These are phyloP conservation scores for Monosporascus sp. DNA, from an alignment of 2,329 filamentous ascomycete genomes.

Conservation along the genomic window DNA sequence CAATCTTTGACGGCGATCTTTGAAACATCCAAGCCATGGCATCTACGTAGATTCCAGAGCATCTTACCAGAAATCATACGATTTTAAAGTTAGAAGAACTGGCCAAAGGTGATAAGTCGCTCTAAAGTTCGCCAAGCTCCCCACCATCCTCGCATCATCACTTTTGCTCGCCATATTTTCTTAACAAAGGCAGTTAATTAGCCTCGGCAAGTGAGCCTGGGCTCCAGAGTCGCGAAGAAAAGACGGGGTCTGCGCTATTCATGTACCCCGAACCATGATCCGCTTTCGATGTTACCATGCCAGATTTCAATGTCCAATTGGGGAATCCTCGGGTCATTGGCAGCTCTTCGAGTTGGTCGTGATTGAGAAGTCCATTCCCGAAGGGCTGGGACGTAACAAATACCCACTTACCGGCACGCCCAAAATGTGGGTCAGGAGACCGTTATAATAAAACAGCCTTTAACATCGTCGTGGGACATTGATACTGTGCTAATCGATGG, in stretches of 20 bases:
- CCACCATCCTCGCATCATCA: no score
- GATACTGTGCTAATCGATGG: no score
- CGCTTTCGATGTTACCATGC: not conserved
- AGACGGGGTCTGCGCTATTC: no score
- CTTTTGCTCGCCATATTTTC: no score
- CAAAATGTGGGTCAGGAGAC: no score
- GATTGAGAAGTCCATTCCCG: not conserved
- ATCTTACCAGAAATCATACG: not conserved
- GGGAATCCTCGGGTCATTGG: not conserved
- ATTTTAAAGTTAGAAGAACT: not conserved
- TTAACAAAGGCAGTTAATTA: not conserved
- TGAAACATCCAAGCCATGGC: no score
- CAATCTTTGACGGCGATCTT: no score
- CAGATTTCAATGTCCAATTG: not conserved
- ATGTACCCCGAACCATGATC: not conserved
- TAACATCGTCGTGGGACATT: no score
- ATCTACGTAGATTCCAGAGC: no score
- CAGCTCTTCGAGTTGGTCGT: not conserved
- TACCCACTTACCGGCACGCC: not conserved
- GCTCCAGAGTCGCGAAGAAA: no score
- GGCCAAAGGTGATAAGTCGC: not conserved
- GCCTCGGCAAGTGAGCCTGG: not conserved
- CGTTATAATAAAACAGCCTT: no score
- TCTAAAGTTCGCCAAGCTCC: no score
- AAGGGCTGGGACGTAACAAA: constrained; percentile 1